Conservation (phyloP, 2,329 filamentous ascomycete species). For the Endoconidiophora polonica region DNA sequence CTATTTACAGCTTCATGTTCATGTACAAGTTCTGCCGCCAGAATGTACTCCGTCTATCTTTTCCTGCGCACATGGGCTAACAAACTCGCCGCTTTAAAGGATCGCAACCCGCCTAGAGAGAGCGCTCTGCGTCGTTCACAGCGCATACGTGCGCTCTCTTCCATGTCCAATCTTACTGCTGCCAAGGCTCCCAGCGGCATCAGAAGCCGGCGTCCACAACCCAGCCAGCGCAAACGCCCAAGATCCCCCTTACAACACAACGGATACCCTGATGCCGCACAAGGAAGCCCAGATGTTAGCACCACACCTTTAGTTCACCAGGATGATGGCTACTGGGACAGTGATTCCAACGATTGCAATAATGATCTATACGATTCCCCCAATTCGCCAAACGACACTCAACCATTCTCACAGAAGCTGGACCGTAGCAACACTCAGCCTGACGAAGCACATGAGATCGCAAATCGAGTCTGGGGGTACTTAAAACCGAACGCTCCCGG, state of each 20-base stretch:
- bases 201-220: not conserved
- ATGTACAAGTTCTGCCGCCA: not conserved
- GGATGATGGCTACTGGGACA: not conserved
- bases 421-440: slow-evolving; percentile 24
- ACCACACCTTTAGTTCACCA: slow-evolving; percentile 2
- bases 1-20: not conserved
- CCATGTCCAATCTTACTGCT: too few relatives aligned
- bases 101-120: not conserved
- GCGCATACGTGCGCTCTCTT: not conserved
- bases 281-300: not conserved
- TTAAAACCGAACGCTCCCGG: slow-evolving; percentile 23
- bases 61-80: slow-evolving; percentile 3
- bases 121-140: slow-evolving; percentile 8
- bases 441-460: slow-evolving; percentile 68
- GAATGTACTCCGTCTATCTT: slow-evolving; percentile 2
- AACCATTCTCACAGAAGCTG: slow-evolving; percentile 5
- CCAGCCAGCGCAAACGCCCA: not conserved
- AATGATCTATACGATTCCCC: slow-evolving; percentile 2
- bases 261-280: not conserved
- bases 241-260: not conserved
- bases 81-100: slow-evolving; percentile 6
- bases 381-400: slow-evolving; percentile 5
- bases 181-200: slow-evolving; percentile 1
- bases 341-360: not conserved
- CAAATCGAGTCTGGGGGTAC: slow-evolving; percentile 91